Conservation (phyloP, 176 grass and related monocot genomes). For the Lolium multiflorum region DNA sequence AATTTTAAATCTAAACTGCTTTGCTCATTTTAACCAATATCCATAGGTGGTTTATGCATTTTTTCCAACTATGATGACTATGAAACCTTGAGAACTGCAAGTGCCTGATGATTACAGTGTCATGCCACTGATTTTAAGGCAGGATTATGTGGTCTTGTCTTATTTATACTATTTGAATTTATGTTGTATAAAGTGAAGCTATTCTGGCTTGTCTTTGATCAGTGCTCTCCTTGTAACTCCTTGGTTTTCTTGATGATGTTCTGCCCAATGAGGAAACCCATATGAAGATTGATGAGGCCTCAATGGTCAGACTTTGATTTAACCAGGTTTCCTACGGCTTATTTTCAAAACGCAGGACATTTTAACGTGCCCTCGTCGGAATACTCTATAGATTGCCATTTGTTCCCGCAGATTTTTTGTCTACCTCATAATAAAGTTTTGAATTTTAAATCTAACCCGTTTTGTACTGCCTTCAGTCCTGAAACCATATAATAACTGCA, state of each 20-base stretch:
- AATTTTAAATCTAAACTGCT: neutral
- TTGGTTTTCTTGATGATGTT: neutral
- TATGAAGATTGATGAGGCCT: neutral
- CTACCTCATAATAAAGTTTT: neutral
- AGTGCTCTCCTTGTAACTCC: neutral
- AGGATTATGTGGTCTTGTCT: neutral
- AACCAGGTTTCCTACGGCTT: neutral
- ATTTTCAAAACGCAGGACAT: neutral
- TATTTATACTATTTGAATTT: neutral
- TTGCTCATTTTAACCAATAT: neutral
- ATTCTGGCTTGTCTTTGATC: neutral
- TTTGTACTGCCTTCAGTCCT: neutral
- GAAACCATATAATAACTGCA: neutral
- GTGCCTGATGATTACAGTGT: conserved; percentile 16
- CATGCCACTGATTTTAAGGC: conserved; percentile 18
- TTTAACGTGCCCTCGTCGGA: neutral
- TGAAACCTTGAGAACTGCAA: conserved; percentile 27
- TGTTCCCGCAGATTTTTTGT: conserved; percentile 4
- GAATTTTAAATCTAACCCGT: neutral
- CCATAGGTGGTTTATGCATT: neutral
- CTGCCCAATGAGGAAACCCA: neutral
- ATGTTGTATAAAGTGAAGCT: neutral
- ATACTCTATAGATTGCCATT: neutral
- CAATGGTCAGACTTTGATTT: too few relatives aligned
- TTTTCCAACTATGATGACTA: neutral